Evolutionary conservation across 805 yeast species (phyloP).

Genomic region (Spathaspora hagerdaliae): DNA sequence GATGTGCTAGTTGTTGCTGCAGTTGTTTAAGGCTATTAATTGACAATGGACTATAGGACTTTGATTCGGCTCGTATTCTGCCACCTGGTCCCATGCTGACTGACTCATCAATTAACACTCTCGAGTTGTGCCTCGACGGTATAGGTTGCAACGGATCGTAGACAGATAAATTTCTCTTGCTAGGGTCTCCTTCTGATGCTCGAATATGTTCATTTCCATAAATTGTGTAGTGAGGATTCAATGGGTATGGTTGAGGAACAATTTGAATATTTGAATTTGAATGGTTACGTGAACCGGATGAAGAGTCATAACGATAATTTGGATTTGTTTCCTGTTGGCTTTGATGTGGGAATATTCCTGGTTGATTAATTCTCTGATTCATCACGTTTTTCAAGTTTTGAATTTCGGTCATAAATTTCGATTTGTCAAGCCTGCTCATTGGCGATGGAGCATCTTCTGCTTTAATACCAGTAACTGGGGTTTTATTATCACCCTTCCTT

Average conservation of each 20-base stretch:
- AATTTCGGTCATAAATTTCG: not conserved
- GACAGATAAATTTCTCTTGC: conserved; percentile 26
- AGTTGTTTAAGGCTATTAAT: conserved; percentile 6
- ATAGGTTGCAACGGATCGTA: conserved; percentile 35
- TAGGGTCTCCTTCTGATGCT: conserved; percentile 4
- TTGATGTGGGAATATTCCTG: conserved; percentile 5
- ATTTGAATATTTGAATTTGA: conserved; percentile 12
- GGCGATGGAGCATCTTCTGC: not conserved
- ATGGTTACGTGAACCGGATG: conserved; percentile 4
- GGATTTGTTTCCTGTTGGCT: not conserved
- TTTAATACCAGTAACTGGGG: not conserved
- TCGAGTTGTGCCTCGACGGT: conserved; percentile 15
- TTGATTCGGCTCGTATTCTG: conserved; percentile 10
- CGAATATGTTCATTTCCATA: conserved; percentile 13
- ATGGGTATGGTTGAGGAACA: conserved; percentile 33
- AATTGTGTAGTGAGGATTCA: conserved; percentile 32
- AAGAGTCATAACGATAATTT: not conserved
- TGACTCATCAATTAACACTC: conserved; percentile 5
- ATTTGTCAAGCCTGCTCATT: not conserved
- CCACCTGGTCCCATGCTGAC: conserved; percentile 3
- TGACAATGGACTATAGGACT: conserved; percentile 15
- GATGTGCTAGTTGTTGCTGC: conserved; percentile 5
- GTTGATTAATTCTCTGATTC: not conserved
- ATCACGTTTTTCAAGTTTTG: conserved; percentile 1
- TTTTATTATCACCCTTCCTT: conserved; percentile 4